Base-by-base conservation (phyloP, 257 asterid genomes). In the Nicotiana undulata region DNA sequence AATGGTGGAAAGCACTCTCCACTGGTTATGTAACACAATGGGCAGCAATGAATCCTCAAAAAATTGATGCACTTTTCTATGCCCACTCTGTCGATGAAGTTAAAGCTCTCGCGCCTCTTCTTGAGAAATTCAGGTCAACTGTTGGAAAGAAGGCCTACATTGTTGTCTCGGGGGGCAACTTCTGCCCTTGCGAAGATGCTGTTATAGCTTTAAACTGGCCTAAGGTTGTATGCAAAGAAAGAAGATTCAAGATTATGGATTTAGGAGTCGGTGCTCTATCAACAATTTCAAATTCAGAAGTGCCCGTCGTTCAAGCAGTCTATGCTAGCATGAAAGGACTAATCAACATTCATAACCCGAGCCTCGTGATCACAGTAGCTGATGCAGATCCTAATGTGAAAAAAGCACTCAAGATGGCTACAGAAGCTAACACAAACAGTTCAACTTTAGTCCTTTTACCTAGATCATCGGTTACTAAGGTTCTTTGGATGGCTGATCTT, bases 1-100 rank as follows among this genome's bases (percentile, higher is more conserved):
- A 93, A 58, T 95, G 99, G 99, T 95, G 99, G 99, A 93, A 88
- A 78, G 98, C 99, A 26, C 92, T 95, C 20, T 91, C 99, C 1
- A 90, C 90, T 0, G 99, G 99, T n/a, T 95, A 95, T 68, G 9
- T 95, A 1, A 92, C 99, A 0, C 98, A 92, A 78, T 95, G 99
- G 98, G 99, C 98, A 0, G 90, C 97, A 0, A 95, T 95, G 98
- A 12, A 91, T 76, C 99, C 99, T 65, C 99, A 95, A 49, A 92
- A 89, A 85, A 90, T 91, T 2, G 99, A 95, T 34, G 98, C 96
- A 13, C 89, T 95, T 1, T 88, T 95, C 84, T 95, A 95, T 7
- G 98, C 97, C 2, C 98, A 95, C 84, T 93, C 98, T 0, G 55
- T 92, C 2, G 83, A 82, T n/a, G 97, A 95, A 64, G 97, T 92